Conservation (phyloP, 2,329 filamentous ascomycete species). For the Nemania abortiva region DNA sequence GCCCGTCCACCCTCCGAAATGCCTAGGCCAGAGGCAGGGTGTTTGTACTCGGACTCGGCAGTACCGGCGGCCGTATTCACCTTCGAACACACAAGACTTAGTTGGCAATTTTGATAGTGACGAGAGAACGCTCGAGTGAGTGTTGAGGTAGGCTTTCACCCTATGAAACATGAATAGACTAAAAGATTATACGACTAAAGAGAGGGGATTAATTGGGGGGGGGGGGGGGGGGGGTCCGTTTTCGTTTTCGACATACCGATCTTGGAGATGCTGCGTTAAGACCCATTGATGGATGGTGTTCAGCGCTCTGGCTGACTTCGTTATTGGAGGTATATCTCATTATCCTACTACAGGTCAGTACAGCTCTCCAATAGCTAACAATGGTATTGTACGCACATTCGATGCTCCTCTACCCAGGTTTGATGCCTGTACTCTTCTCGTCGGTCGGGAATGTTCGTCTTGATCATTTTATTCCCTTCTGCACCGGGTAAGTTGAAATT, state of each 20-base stretch:
- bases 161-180: neutral
- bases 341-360: slow-evolving; percentile 42
- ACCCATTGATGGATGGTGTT: slow-evolving; percentile 40
- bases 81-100: slow-evolving; percentile 48
- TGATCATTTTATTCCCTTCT: slow-evolving; percentile 89
- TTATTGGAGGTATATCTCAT: slow-evolving; percentile 47
- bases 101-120: slow-evolving; percentile 8
- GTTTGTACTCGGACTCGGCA: slow-evolving; percentile 35
- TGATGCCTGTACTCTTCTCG: slow-evolving; percentile 90
- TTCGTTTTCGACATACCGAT: slow-evolving; percentile 23
- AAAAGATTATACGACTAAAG: neutral
- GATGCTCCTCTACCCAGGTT: slow-evolving; percentile 84
- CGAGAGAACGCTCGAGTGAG: neutral
- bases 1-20: slow-evolving; percentile 27
- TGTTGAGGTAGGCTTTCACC: neutral
- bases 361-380: neutral
- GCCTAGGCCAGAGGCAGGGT: slow-evolving; percentile 24
- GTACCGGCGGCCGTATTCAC: slow-evolving; percentile 48
- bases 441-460: slow-evolving; percentile 96
- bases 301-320: slow-evolving; percentile 45
- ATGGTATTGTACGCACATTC: slow-evolving; percentile 72
- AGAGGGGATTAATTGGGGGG: neutral
- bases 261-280: slow-evolving; percentile 46
- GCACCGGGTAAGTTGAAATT: slow-evolving; percentile 83
- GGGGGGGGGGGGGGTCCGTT: no score